phyloP scores from a whole-genome alignment of 75 land plant species.

The Gnetum montanum region DNA sequence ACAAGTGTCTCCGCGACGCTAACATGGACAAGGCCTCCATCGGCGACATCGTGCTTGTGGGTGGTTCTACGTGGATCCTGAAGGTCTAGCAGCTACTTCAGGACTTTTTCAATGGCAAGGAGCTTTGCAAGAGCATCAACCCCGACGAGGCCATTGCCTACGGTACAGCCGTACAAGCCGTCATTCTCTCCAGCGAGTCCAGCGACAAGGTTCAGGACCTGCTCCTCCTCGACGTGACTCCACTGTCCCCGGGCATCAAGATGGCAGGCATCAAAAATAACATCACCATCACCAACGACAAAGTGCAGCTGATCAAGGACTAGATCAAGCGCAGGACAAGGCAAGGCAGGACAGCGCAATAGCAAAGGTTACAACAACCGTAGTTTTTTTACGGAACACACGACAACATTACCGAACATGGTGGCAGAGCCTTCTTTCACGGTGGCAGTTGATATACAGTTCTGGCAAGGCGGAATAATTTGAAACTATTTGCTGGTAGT shows the following conservation, averaged over 20 bases:
- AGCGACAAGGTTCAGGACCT: slow-evolving; percentile 75
- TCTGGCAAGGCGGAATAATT: too few relatives aligned
- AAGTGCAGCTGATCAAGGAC: slow-evolving; percentile 64
- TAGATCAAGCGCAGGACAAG: too few relatives aligned
- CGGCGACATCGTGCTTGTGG: slow-evolving; percentile 63
- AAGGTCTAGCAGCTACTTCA: slow-evolving; percentile 66
- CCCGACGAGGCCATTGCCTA: slow-evolving; percentile 78
- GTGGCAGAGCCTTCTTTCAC: too few relatives aligned
- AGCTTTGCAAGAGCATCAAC: slow-evolving; percentile 81
- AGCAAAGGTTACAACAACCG: too few relatives aligned
- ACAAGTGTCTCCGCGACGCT: slow-evolving; percentile 69
- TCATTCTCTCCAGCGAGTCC: slow-evolving; percentile 60
- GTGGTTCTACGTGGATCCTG: slow-evolving; percentile 69
- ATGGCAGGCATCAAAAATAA: slow-evolving; percentile 82
- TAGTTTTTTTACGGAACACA: too few relatives aligned
- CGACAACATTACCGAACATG: too few relatives aligned
- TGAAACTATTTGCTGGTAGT: too few relatives aligned
- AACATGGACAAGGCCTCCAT: slow-evolving; percentile 71
- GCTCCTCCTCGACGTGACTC: slow-evolving; percentile 59
- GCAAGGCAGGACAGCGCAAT: too few relatives aligned
- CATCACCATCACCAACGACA: slow-evolving; percentile 68
- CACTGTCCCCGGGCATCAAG: slow-evolving; percentile 62
- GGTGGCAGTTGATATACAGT: too few relatives aligned
- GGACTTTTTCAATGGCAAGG: slow-evolving; percentile 80
- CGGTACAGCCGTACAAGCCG: slow-evolving; percentile 78